phyloP scores from a whole-genome alignment of 495 filamentous ascomycete species.

The Aspergillus cavernicola region DNA sequence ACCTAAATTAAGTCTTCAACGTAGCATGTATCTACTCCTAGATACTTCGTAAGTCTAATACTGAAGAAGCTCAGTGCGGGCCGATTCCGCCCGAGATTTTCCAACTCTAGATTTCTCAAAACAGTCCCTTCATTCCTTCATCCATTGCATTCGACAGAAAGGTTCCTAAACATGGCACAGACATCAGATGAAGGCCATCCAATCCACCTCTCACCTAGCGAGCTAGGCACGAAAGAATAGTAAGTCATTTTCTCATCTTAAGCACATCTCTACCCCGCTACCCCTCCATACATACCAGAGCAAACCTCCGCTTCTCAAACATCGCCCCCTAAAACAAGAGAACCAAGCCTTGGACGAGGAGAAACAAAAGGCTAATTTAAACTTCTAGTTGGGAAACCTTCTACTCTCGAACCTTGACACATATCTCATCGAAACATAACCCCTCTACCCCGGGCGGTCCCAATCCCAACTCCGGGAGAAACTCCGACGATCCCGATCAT shows the following conservation, averaged over 20 bases:
- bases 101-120: neutral
- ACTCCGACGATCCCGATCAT: neutral
- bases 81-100: slow-evolving; percentile 10
- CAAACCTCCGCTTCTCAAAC: too few species aligned
- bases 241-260: slow-evolving; percentile 25
- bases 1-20: too few species aligned
- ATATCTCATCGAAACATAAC: slow-evolving; percentile 31
- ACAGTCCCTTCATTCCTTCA: neutral
- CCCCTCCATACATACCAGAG: slow-evolving; percentile 4
- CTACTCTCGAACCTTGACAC: slow-evolving; percentile 41
- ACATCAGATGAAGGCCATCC: slow-evolving; percentile 27
- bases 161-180: slow-evolving; percentile 7
- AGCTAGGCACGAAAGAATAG: slow-evolving; percentile 55
- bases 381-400: slow-evolving; percentile 42
- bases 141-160: neutral
- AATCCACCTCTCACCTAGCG: slow-evolving; percentile 46
- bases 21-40: too few species aligned
- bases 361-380: neutral
- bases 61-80: slow-evolving; percentile 1
- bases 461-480: neutral
- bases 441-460: neutral
- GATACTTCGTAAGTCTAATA: too few species aligned
- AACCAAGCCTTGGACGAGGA: too few species aligned
- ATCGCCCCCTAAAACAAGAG: too few species aligned
- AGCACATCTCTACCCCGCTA: slow-evolving; percentile 17